phyloP scores from a whole-genome alignment of 1,139 yeast species.

The Sugiyamaella grinbergsii region DNA sequence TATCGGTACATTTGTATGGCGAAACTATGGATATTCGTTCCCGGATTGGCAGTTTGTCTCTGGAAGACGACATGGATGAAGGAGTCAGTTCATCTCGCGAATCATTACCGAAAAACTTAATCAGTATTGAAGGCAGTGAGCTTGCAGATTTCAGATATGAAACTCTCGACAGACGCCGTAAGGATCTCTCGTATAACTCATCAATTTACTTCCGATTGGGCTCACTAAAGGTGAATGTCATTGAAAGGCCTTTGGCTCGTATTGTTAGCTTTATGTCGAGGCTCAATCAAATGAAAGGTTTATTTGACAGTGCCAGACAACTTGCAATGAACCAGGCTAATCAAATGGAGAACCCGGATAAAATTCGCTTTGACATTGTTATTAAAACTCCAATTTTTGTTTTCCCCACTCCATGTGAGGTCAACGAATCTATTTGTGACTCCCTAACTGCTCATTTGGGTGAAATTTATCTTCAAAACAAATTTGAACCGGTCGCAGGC shows the following conservation, averaged over 20 bases:
- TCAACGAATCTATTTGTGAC: slow-evolving; percentile 7
- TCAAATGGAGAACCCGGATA: slow-evolving; percentile 62
- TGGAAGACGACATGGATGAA: slow-evolving; percentile 74
- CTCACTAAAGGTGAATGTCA: slow-evolving; percentile 70
- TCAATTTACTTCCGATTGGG: slow-evolving; percentile 70
- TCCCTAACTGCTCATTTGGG: slow-evolving; percentile 75
- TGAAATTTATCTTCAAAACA: slow-evolving; percentile 72
- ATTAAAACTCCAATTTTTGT: slow-evolving; percentile 81
- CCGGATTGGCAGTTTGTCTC: slow-evolving; percentile 76
- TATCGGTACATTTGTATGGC: slow-evolving; percentile 67
- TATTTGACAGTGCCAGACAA: slow-evolving; percentile 85
- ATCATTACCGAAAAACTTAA: slow-evolving; percentile 63
- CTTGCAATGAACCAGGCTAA: slow-evolving; percentile 74
- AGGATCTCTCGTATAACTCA: slow-evolving; percentile 51
- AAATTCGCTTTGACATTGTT: slow-evolving; percentile 69
- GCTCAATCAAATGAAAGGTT: slow-evolving; percentile 80
- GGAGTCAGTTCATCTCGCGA: slow-evolving; percentile 51
- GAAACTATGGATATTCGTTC: slow-evolving; percentile 76
- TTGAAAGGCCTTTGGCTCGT: slow-evolving; percentile 76
- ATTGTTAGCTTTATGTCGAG: slow-evolving; percentile 68
- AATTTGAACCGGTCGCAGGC: slow-evolving; percentile 46
- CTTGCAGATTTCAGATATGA: slow-evolving; percentile 83
- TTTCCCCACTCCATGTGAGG: slow-evolving; percentile 60
- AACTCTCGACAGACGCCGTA: slow-evolving; percentile 59
- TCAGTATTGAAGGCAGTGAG: slow-evolving; percentile 80